Evolutionary conservation across 2,329 filamentous ascomycete genomes (phyloP).

Genomic region (Colletotrichum orchidophilum): DNA sequence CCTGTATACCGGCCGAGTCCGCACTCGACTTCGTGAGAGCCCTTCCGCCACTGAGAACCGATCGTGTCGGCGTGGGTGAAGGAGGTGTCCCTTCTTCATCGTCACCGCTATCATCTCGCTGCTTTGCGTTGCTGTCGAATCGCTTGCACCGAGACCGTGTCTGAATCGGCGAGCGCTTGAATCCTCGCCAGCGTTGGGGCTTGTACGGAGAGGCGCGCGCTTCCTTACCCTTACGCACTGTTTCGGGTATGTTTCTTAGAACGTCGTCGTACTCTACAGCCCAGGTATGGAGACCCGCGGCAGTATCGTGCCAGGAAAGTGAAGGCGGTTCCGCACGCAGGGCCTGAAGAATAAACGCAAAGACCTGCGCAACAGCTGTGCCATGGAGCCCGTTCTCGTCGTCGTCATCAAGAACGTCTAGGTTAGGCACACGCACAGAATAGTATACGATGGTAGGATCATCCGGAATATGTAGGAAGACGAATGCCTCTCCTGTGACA

Average conservation of each 20-base stretch:
- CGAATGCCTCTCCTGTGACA: no score
- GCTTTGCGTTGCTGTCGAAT: slow-evolving; percentile 1
- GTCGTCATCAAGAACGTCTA: slow-evolving; percentile 46
- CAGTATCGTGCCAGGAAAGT: slow-evolving; percentile 43
- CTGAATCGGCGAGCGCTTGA: slow-evolving; percentile 42
- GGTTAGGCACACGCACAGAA: slow-evolving; percentile 18
- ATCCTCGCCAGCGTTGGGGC: slow-evolving; percentile 41
- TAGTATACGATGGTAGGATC: not conserved
- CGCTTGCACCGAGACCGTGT: slow-evolving; percentile 39
- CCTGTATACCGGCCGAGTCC: slow-evolving; percentile 10
- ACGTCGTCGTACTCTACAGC: slow-evolving; percentile 46
- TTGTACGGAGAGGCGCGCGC: slow-evolving; percentile 38
- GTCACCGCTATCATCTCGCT: slow-evolving; percentile 21
- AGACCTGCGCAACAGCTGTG: slow-evolving; percentile 48
- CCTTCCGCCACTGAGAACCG: slow-evolving; percentile 26
- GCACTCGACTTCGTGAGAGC: not conserved
- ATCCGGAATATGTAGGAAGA: no score
- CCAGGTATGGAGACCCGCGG: slow-evolving; percentile 44
- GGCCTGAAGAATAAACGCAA: slow-evolving; percentile 48
- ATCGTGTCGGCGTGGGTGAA: slow-evolving; percentile 32
- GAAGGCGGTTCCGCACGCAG: slow-evolving; percentile 40
- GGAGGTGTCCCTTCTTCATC: slow-evolving; percentile 34
- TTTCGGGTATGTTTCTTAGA: slow-evolving; percentile 38
- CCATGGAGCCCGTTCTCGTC: slow-evolving; percentile 44
- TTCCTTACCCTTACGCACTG: slow-evolving; percentile 34